Percentiles rank a stretch among this genome's conserved stretches.
These are phyloP conservation scores for Lipomyces sp. DNA, from an alignment of 805 yeast genomes.

Conservation along the genomic window DNA sequence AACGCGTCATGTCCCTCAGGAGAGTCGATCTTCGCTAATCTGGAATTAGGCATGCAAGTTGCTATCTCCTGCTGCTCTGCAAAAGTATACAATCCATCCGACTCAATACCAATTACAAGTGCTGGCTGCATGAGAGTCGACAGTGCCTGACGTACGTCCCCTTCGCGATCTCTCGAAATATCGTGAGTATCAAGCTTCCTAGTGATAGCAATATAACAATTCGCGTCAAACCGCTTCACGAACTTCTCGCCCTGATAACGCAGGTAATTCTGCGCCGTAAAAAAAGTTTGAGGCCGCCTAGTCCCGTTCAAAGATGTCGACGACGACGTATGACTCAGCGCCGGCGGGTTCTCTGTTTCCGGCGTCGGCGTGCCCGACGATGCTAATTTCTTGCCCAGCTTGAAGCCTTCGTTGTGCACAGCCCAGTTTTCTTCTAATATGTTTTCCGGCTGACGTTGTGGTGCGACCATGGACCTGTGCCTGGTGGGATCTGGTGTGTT, in stretches of 20 bases:
- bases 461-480: slow-evolving; percentile 47
- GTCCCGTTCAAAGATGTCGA: slow-evolving; percentile 35
- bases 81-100: slow-evolving; percentile 91
- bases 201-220: slow-evolving; percentile 92
- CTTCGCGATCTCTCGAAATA: slow-evolving; percentile 73
- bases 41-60: slow-evolving; percentile 69
- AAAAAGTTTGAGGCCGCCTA: slow-evolving; percentile 57
- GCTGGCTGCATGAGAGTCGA: slow-evolving; percentile 71
- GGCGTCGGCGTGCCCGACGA: slow-evolving; percentile 15
- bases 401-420: slow-evolving; percentile 81
- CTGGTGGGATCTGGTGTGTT: slow-evolving; percentile 59
- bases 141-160: slow-evolving; percentile 59
- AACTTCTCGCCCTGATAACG: slow-evolving; percentile 95
- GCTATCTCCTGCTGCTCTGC: slow-evolving; percentile 89
- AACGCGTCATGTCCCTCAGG: slow-evolving; percentile 99
- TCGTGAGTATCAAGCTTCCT: slow-evolving; percentile 96
- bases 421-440: slow-evolving; percentile 64
- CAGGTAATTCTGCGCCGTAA: slow-evolving; percentile 93
- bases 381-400: slow-evolving; percentile 30
- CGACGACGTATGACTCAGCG: slow-evolving; percentile 26
- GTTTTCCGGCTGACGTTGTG: slow-evolving; percentile 41
- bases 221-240: slow-evolving; percentile 89
- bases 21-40: slow-evolving; percentile 73
- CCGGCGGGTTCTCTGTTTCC: slow-evolving; percentile 14
- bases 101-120: slow-evolving; percentile 82